Conservation (phyloP, 257 asterid species). For the Nicotiana tomentosiformis region DNA sequence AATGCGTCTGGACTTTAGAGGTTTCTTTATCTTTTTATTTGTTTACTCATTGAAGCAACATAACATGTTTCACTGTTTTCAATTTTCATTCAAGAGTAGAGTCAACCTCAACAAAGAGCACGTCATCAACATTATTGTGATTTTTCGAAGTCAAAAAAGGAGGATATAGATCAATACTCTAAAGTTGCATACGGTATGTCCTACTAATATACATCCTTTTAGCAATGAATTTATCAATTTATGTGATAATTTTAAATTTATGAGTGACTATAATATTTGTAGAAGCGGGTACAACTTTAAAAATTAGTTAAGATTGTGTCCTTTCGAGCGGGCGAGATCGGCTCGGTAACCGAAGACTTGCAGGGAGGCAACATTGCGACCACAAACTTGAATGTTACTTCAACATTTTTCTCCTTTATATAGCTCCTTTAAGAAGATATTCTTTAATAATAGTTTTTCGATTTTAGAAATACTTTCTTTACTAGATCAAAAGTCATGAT, state of each 20-base stretch:
- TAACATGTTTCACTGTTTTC: background rate
- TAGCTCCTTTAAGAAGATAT: background rate
- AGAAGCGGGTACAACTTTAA: too few relatives aligned
- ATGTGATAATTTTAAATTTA: background rate
- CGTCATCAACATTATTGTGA: background rate
- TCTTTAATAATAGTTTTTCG: fast-evolving
- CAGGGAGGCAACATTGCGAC: too few relatives aligned
- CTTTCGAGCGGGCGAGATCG: too few relatives aligned
- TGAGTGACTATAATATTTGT: too few relatives aligned
- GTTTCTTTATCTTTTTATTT: background rate
- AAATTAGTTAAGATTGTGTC: too few relatives aligned
- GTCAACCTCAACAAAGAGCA: background rate
- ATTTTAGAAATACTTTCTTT: background rate
- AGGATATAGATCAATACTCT: background rate
- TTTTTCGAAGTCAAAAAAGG: background rate
- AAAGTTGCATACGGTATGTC: background rate
- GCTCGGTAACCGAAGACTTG: too few relatives aligned
- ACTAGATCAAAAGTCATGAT: background rate
- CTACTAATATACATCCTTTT: background rate
- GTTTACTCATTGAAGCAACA: background rate
- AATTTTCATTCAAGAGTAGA: background rate
- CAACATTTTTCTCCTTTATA: background rate
- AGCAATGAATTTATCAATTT: background rate
- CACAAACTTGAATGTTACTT: too few relatives aligned
- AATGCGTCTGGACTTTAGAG: background rate